A percentile compares a stretch with the other conserved stretches of the same genome.
phyloP scores from a whole-genome alignment of 306 rosid species.

The Trifolium subterraneum region DNA sequence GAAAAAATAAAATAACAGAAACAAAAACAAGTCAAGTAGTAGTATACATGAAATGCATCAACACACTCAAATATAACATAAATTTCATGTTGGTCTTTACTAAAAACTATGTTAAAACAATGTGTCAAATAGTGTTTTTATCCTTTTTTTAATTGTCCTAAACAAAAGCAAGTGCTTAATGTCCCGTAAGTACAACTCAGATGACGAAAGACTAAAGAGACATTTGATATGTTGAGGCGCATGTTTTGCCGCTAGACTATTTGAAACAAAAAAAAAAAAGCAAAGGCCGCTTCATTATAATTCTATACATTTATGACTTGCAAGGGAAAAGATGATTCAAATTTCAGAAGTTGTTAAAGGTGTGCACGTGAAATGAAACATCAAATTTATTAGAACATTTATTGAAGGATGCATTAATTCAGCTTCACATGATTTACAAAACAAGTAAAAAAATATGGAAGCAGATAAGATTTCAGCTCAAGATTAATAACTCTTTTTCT shows the following conservation, averaged over 20 bases:
- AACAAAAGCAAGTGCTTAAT: not conserved
- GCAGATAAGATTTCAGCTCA: conserved; percentile 14
- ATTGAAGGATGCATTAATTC: conserved; percentile 38
- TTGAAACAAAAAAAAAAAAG: too few species aligned
- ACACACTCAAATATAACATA: not conserved
- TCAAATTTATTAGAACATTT: conserved; percentile 46
- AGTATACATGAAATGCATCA: not conserved
- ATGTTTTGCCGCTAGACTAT: too few species aligned
- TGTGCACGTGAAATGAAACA: conserved; percentile 43
- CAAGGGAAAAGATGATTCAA: conserved; percentile 4
- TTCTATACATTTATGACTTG: not conserved
- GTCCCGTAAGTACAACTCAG: too few species aligned
- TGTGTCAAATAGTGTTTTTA: too few species aligned
- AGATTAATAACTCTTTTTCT: not conserved
- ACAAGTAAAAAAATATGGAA: conserved; percentile 29
- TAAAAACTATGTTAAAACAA: not conserved
- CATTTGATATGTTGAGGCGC: too few species aligned
- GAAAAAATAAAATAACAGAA: conserved; percentile 22
- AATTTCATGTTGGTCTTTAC: too few species aligned
- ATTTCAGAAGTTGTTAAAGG: conserved; percentile 41
- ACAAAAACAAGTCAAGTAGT: not conserved
- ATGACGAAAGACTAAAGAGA: too few species aligned
- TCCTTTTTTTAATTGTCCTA: not conserved
- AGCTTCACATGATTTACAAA: conserved; percentile 40
- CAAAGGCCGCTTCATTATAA: not conserved